Conservation (phyloP, 208 protist genomes). For the Trypanosoma scelopori region DNA sequence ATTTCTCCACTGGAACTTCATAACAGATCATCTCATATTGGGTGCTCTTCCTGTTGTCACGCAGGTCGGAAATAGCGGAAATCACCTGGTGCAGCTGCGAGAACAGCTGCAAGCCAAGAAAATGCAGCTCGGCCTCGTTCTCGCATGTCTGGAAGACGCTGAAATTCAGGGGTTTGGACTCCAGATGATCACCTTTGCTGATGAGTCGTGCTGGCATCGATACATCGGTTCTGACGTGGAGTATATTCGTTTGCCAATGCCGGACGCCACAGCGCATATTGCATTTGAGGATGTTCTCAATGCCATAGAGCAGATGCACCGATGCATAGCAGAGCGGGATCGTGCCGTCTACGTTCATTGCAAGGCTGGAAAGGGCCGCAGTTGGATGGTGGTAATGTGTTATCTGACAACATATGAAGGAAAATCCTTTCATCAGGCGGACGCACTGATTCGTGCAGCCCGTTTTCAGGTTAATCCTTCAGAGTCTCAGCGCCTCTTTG, state of each 20-base stretch:
- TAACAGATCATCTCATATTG: constrained; percentile 67
- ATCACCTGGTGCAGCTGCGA: constrained; percentile 64
- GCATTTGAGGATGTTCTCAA: constrained; percentile 45
- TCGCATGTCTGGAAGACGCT: constrained; percentile 71
- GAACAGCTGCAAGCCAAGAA: constrained; percentile 54
- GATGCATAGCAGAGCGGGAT: constrained; percentile 32
- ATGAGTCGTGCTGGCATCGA: constrained; percentile 61
- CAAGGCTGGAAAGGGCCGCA: constrained; percentile 89
- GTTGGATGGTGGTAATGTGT: constrained; percentile 88
- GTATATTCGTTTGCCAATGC: constrained; percentile 72
- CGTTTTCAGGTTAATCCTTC: constrained; percentile 81
- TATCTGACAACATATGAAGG: constrained; percentile 79
- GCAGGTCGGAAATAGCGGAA: constrained; percentile 72
- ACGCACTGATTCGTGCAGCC: constrained; percentile 33
- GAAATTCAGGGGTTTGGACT: constrained; percentile 86
- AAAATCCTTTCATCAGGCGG: constrained; percentile 56
- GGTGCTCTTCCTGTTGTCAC: constrained; percentile 87
- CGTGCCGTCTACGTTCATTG: constrained; percentile 86
- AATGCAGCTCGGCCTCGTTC: constrained; percentile 66
- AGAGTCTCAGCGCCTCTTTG: constrained; percentile 51
- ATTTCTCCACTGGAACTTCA: constrained; percentile 89
- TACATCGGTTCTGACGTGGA: constrained; percentile 41
- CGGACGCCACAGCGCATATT: constrained; percentile 61
- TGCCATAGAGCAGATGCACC: constrained; percentile 65
- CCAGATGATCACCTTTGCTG: constrained; percentile 72